A percentile compares a stretch with the other conserved stretches of the same genome.
Conservation (phyloP, 2,329 filamentous ascomycete genomes). For the Fusarium sp. region DNA sequence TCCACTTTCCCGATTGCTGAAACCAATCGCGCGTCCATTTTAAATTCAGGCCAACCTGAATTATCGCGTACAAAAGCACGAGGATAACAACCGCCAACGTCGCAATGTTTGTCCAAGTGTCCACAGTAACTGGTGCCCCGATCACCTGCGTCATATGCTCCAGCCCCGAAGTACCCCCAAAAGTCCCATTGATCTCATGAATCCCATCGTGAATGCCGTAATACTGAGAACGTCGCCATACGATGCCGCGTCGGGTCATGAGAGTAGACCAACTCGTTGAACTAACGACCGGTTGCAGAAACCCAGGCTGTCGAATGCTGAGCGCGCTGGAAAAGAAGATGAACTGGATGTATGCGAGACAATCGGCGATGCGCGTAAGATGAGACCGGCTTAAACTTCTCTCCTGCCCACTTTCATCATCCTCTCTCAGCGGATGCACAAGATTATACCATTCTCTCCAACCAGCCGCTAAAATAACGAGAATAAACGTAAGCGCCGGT, state of each 20-base stretch:
- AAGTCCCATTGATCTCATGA: conserved; percentile 75
- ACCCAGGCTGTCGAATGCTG: conserved; percentile 79
- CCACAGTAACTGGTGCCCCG: conserved; percentile 70
- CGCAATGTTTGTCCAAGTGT: conserved; percentile 78
- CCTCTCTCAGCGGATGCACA: conserved; percentile 14
- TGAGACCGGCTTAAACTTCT: conserved; percentile 22
- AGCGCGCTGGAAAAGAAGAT: conserved; percentile 77
- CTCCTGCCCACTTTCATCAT: conserved; percentile 11
- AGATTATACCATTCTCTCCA: conserved; percentile 32
- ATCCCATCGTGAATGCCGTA: conserved; percentile 63
- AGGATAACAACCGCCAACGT: conserved; percentile 70
- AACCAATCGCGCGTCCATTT: conserved; percentile 56
- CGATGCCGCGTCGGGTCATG: conserved; percentile 63
- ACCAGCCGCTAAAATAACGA: conserved; percentile 35
- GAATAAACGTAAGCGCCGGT: conserved; percentile 14
- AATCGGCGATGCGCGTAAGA: conserved; percentile 58
- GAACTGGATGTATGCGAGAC: conserved; percentile 81
- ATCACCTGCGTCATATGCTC: conserved; percentile 76
- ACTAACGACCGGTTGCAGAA: conserved; percentile 77
- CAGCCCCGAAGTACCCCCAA: conserved; percentile 66
- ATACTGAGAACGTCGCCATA: conserved; percentile 44
- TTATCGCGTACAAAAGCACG: conserved; percentile 68
- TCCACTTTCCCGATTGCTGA: conserved; percentile 52
- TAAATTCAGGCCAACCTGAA: conserved; percentile 55
- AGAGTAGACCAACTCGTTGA: conserved; percentile 75